phyloP scores from a whole-genome alignment of 768 basidiomycete species.

The Clitopilus hobsonii region DNA sequence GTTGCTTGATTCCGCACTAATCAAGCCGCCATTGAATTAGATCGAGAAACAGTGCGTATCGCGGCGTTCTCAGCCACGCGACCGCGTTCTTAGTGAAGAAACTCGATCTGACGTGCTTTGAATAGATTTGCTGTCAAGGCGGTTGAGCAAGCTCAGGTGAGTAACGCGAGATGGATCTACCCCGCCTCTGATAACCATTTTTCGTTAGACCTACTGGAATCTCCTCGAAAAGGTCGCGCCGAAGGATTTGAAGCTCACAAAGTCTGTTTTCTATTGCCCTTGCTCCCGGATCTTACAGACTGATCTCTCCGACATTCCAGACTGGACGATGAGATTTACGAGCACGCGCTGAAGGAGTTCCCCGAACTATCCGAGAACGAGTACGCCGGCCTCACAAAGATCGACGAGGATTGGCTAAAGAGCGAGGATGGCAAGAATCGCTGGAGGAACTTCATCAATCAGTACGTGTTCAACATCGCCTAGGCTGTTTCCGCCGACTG shows the following conservation, averaged over 20 bases:
- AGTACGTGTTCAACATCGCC: conserved; percentile 32
- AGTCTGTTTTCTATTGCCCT: conserved; percentile 38
- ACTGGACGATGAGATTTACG: conserved; percentile 88
- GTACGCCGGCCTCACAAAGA: conserved; percentile 41
- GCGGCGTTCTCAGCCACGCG: neutral
- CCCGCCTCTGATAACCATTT: conserved; percentile 1
- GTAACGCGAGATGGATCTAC: conserved; percentile 14
- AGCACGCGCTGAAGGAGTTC: conserved; percentile 70
- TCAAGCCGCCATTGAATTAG: conserved; percentile 32
- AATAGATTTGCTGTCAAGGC: conserved; percentile 86
- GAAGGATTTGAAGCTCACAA: conserved; percentile 73
- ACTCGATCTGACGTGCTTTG: neutral
- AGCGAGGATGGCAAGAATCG: conserved; percentile 77
- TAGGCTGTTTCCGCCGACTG: neutral
- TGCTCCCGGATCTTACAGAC: conserved; percentile 86
- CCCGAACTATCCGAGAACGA: conserved; percentile 64
- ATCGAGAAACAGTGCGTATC: conserved; percentile 91
- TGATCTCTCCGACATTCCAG: conserved; percentile 28
- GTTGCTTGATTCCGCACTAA: conserved; percentile 6
- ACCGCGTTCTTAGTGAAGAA: neutral
- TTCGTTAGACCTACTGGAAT: conserved; percentile 86
- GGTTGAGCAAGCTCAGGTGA: conserved; percentile 92
- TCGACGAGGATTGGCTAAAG: conserved; percentile 95
- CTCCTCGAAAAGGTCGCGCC: conserved; percentile 80
- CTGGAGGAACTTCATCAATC: conserved; percentile 85